Conservation (phyloP, 1,139 yeast genomes). For the Candida freyschussii region DNA sequence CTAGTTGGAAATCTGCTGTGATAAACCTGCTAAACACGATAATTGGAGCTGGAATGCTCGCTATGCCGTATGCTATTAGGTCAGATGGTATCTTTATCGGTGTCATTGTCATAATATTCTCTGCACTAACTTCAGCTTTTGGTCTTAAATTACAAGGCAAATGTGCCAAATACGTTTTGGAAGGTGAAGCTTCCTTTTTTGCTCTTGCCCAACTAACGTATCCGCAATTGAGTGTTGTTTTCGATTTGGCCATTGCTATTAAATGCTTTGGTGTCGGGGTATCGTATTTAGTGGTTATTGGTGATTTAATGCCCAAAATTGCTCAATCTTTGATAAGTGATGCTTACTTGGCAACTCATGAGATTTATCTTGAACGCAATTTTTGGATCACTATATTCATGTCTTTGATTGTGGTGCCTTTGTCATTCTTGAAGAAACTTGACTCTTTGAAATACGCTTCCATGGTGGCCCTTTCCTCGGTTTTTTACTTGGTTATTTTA, state of each 20-base stretch:
- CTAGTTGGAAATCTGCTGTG: constrained; percentile 31
- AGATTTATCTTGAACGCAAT: constrained; percentile 41
- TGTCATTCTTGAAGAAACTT: constrained; percentile 58
- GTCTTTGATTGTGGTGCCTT: constrained; percentile 50
- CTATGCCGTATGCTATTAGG: constrained; percentile 86
- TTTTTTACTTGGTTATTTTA: constrained; percentile 57
- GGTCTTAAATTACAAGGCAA: constrained; percentile 74
- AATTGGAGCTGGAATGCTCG: constrained; percentile 87
- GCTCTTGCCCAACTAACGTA: constrained; percentile 73
- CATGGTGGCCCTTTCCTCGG: constrained; percentile 62
- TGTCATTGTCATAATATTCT: constrained; percentile 54
- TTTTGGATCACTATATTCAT: constrained; percentile 64
- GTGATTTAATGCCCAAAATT: constrained; percentile 73
- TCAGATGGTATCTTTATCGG: constrained; percentile 84
- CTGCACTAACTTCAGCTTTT: constrained; percentile 67
- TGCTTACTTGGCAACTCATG: constrained; percentile 17
- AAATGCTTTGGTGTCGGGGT: constrained; percentile 85
- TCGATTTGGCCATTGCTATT: constrained; percentile 85
- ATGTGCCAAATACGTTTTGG: constrained; percentile 50
- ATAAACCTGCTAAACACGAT: constrained; percentile 65
- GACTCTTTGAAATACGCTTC: constrained; percentile 70
- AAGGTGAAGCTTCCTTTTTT: constrained; percentile 80
- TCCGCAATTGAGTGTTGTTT: constrained; percentile 74
- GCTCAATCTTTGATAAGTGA: constrained; percentile 38
- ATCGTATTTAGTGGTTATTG: constrained; percentile 69